Evolutionary conservation across 805 yeast genomes (phyloP).

Genomic region (Wickerhamiella cacticola): DNA sequence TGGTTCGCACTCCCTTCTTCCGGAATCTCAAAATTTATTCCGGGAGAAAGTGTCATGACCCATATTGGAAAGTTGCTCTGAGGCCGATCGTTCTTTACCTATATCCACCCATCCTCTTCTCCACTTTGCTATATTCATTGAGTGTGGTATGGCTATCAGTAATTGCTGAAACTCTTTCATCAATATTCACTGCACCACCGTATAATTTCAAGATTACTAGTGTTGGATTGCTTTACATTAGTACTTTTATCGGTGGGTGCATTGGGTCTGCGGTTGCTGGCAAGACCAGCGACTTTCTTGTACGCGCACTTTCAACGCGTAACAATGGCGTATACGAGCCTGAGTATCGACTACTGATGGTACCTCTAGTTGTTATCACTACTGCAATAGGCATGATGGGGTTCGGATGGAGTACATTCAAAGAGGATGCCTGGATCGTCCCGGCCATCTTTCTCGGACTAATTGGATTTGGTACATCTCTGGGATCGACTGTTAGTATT

Average conservation of each 20-base stretch:
- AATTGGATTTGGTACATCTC: constrained; percentile 47
- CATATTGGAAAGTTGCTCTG: constrained; percentile 44
- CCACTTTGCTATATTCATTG: constrained; percentile 41
- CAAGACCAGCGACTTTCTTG: constrained; percentile 37
- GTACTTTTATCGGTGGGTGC: constrained; percentile 47
- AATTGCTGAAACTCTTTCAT: constrained; percentile 44
- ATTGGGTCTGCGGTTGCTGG: constrained; percentile 48
- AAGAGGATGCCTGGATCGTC: constrained; percentile 41
- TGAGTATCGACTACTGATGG: constrained; percentile 46
- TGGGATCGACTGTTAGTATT: constrained; percentile 50
- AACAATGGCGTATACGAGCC: constrained; percentile 52
- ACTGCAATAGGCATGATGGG: constrained; percentile 45
- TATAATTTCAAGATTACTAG: constrained; percentile 37
- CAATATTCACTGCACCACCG: constrained; percentile 37
- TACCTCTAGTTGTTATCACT: constrained; percentile 37
- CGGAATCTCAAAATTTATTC: constrained; percentile 34
- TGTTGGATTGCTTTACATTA: constrained; percentile 42
- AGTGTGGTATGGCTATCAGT: constrained; percentile 56
- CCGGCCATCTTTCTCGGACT: constrained; percentile 47
- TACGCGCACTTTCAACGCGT: constrained; percentile 33
- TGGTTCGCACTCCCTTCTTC: constrained; percentile 22
- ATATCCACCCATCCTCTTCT: constrained; percentile 43
- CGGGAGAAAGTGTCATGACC: constrained; percentile 40
- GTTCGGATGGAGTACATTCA: constrained; percentile 47
- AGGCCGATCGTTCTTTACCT: constrained; percentile 40